These are phyloP conservation scores for Pleurotus citrinopileatus DNA, from an alignment of 768 basidiomycete species.

Conservation along the genomic window DNA sequence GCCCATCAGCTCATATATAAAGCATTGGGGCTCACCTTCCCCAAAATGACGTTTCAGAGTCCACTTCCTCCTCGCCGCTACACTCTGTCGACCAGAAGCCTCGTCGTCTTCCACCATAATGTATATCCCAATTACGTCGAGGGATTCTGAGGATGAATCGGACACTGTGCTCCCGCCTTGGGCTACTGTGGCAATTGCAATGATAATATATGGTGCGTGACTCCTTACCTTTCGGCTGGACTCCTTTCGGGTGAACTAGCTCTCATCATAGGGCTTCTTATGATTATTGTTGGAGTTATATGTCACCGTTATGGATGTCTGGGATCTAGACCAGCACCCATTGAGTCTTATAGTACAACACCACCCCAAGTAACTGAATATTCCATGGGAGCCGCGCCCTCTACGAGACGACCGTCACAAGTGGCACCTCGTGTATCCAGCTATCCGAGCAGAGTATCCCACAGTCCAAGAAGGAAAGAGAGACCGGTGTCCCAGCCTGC, in stretches of 20 bases:
- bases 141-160: neutral
- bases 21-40: neutral
- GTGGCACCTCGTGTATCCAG: neutral
- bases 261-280: neutral
- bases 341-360: neutral
- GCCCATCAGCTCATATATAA: neutral
- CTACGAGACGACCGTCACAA: neutral
- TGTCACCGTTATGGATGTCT: conserved; percentile 8
- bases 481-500: conserved; percentile 1
- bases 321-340: neutral
- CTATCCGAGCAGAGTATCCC: neutral
- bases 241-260: neutral
- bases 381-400: neutral
- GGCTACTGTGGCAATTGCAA: conserved; percentile 6
- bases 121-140: neutral
- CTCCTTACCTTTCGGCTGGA: neutral
- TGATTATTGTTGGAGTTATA: conserved; percentile 4
- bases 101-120: neutral
- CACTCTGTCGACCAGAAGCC: neutral
- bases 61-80: neutral
- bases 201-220: conserved; percentile 6
- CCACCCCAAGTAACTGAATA: neutral
- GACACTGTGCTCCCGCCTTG: neutral
- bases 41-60: neutral
- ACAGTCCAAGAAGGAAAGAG: neutral